Evolutionary conservation across 257 asterid species (phyloP).

Genomic region (Capsicum rhomboideum): DNA sequence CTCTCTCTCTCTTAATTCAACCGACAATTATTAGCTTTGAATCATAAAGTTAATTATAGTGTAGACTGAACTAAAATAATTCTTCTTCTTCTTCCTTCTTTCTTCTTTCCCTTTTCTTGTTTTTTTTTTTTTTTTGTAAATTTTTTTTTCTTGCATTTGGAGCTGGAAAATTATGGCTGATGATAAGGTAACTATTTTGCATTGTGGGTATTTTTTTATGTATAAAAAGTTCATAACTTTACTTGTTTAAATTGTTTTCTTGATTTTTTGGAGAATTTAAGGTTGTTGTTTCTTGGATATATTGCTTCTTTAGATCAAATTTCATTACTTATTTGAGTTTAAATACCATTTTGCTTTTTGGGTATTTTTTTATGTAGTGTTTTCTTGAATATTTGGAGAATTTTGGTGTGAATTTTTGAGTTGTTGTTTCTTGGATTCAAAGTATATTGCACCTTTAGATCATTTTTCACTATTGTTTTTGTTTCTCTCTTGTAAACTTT

Average conservation of each 20-base stretch:
- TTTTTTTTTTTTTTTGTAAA: background rate
- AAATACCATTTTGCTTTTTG: background rate
- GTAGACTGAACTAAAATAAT: background rate
- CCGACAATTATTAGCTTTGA: constrained; percentile 59
- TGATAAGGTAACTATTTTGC: constrained; percentile 29
- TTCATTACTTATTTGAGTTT: too few relatives aligned
- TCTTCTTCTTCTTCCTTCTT: background rate
- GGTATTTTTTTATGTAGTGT: background rate
- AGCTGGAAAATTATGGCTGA: constrained; percentile 30
- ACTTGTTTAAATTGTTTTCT: background rate
- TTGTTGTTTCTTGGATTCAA: too few relatives aligned
- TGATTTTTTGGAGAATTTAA: too few relatives aligned
- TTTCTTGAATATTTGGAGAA: background rate
- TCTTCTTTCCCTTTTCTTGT: background rate
- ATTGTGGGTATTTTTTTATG: background rate
- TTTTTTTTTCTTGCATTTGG: background rate
- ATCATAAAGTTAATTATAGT: constrained; percentile 13
- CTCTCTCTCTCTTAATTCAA: constrained; percentile 32
- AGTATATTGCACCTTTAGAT: too few relatives aligned
- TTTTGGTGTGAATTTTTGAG: background rate
- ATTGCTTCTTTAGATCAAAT: too few relatives aligned
- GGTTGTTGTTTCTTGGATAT: background rate
- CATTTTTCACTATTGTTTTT: too few relatives aligned
- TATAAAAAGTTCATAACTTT: background rate
- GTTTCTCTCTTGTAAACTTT: too few relatives aligned